A percentile compares a stretch with the other conserved stretches of the same genome.
Conservation (phyloP, 257 asterid species). For the Eustoma russellianum region DNA sequence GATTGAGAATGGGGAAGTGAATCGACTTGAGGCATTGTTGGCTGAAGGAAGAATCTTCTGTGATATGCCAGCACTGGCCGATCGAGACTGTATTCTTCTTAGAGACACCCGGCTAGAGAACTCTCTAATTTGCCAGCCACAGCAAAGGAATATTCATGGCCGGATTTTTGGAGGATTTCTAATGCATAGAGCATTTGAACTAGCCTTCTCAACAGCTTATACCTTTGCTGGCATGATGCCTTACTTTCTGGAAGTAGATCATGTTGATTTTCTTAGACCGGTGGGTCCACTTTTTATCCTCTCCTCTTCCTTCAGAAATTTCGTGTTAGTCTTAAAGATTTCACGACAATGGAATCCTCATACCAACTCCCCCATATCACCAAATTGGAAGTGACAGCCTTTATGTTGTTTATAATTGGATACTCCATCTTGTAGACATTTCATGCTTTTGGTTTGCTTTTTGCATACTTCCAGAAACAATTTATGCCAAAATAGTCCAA, state of each 20-base stretch:
- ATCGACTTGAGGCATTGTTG: conserved; percentile 47
- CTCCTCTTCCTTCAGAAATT: background rate
- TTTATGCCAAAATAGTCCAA: conserved; percentile 1
- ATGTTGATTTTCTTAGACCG: conserved; percentile 87
- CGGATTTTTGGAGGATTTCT: conserved; percentile 95
- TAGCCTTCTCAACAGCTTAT: conserved; percentile 84
- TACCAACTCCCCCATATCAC: no score
- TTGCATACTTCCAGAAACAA: no score
- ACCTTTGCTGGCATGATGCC: conserved; percentile 97
- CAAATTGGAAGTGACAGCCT: no score
- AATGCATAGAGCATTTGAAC: conserved; percentile 87
- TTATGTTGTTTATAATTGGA: no score
- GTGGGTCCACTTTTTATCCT: conserved; percentile 32
- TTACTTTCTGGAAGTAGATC: conserved; percentile 84
- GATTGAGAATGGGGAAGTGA: conserved; percentile 47
- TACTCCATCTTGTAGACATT: no score
- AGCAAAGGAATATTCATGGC: conserved; percentile 94
- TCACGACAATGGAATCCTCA: no score
- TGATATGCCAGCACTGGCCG: conserved; percentile 97
- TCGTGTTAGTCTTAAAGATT: background rate
- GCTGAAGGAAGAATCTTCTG: conserved; percentile 89
- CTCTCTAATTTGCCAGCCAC: conserved; percentile 96
- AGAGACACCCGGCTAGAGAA: conserved; percentile 85
- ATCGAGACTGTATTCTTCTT: conserved; percentile 86
- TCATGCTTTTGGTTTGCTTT: no score